phyloP scores from a whole-genome alignment of 2,329 filamentous ascomycete genomes.

The Hypoxylon sp. region DNA sequence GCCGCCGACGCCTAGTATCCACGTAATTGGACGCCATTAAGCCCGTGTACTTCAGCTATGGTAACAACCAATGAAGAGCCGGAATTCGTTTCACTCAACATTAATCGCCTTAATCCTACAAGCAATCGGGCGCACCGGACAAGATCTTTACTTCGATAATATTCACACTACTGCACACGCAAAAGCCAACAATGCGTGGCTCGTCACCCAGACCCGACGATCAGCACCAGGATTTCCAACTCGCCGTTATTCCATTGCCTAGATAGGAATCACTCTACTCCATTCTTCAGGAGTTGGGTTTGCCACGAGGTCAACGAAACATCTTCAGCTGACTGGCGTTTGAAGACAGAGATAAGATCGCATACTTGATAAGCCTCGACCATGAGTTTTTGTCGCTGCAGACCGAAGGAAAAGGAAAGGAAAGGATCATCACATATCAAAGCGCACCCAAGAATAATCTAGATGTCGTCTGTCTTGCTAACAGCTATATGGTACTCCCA shows the following conservation, averaged over 20 bases:
- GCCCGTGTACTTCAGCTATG: background rate
- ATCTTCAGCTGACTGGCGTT: background rate
- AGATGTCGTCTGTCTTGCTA: background rate
- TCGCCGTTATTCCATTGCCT: background rate
- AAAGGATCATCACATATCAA: background rate
- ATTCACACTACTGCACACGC: constrained; percentile 12
- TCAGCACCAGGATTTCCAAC: background rate
- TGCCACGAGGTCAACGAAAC: constrained; percentile 7
- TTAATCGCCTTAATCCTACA: background rate
- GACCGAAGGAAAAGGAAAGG: background rate
- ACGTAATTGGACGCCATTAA: constrained; percentile 21
- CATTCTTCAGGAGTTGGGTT: constrained; percentile 1
- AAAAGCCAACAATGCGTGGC: background rate
- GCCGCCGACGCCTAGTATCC: constrained; percentile 13
- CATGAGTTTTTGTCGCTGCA: background rate
- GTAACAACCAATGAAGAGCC: constrained; percentile 6
- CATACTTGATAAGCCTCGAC: background rate
- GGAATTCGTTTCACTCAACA: background rate
- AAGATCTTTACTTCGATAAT: constrained; percentile 9
- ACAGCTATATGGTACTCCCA: background rate
- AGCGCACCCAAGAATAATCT: background rate
- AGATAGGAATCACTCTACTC: background rate
- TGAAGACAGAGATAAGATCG: background rate
- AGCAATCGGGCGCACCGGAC: background rate
- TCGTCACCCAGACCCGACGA: constrained; percentile 3